Base-by-base conservation (phyloP, 176 grass and related monocot species). In the Bromus sterilis region DNA sequence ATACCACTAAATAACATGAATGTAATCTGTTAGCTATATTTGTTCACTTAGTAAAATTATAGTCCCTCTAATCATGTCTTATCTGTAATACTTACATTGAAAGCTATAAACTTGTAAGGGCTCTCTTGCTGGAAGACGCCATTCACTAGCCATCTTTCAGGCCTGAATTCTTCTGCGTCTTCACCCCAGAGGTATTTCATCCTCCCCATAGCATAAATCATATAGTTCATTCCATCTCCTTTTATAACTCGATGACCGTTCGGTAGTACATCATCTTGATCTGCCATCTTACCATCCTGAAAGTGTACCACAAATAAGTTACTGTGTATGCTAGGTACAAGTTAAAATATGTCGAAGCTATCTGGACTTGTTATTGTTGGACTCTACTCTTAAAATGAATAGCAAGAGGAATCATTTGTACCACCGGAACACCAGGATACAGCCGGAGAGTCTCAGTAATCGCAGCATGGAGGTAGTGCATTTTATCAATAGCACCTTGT, bases 41-140 rank as follows among this genome's bases (percentile, higher is more conserved):
- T 77, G 15, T 41, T 28, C 74, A 20, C 23, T 58, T 29, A 11
- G 5, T 51, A 51, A 51, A 51, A 51, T 21, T 53, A 21, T 81
- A 58, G 25, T 26, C 21, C 8, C 58, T 80, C 6, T 77, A 68
- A 87, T 51, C 12, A 53, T 78, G 41, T 56, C 18, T 53, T 53
- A 16, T 53, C 48, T 53, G 18, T 71, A 44, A 29, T 48, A 11
- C 11, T 76, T 33, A 82, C 84, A 74, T 83, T 91, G 25, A 97
- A 97, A 25, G 94, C 88, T 41, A 80, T 59, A 67, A 97, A 97
- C 24, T 93, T 97, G 81, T 83, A 97, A 0, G 91, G 88, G 78
- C 84, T 97, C 21, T 91, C 73, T 31, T 34, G 68, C 56, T 67
- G 80, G 37, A 91, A 97, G 15, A 83, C 43, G 5, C 81, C 88